These are phyloP conservation scores for Trichophyton simii DNA, from an alignment of 2,329 filamentous ascomycete genomes.

Conservation along the genomic window DNA sequence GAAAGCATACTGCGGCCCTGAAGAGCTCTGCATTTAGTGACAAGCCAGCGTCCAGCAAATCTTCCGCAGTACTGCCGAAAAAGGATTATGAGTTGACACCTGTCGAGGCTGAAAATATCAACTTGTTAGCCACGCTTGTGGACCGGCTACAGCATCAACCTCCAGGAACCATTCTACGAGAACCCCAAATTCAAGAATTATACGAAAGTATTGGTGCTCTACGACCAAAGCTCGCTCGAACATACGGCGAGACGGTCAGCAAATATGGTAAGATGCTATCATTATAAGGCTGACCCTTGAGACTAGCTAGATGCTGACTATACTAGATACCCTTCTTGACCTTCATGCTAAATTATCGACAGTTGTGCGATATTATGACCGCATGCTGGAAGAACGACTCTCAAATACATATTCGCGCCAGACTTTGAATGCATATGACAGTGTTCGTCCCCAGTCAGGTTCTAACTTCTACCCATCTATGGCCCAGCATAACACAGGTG, in stretches of 20 bases:
- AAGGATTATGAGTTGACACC: constrained; percentile 90
- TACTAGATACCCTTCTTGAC: constrained; percentile 74
- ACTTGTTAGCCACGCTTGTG: constrained; percentile 84
- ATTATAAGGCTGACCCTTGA: background rate
- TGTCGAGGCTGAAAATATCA: constrained; percentile 94
- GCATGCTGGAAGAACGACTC: constrained; percentile 91
- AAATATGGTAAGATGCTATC: constrained; percentile 62
- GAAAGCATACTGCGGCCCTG: constrained; percentile 69
- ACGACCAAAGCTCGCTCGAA: constrained; percentile 83
- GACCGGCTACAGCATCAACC: constrained; percentile 91
- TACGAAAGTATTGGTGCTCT: constrained; percentile 95
- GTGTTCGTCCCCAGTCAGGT: constrained; percentile 35
- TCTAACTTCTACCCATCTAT: constrained; percentile 61
- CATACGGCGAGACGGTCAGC: constrained; percentile 98
- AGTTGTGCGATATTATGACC: constrained; percentile 92
- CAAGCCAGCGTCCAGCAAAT: constrained; percentile 38
- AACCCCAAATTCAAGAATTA: constrained; percentile 94
- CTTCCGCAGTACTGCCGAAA: constrained; percentile 51
- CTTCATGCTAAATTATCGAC: constrained; percentile 90
- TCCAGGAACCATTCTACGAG: constrained; percentile 86
- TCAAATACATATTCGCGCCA: constrained; percentile 87
- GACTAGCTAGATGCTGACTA: background rate
- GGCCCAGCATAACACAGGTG: constrained; percentile 40
- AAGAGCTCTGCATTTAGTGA: constrained; percentile 60
- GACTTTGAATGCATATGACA: constrained; percentile 50